These are phyloP conservation scores for Emergomyces pasteurianus DNA, from an alignment of 2,329 filamentous ascomycete genomes.

Conservation along the genomic window DNA sequence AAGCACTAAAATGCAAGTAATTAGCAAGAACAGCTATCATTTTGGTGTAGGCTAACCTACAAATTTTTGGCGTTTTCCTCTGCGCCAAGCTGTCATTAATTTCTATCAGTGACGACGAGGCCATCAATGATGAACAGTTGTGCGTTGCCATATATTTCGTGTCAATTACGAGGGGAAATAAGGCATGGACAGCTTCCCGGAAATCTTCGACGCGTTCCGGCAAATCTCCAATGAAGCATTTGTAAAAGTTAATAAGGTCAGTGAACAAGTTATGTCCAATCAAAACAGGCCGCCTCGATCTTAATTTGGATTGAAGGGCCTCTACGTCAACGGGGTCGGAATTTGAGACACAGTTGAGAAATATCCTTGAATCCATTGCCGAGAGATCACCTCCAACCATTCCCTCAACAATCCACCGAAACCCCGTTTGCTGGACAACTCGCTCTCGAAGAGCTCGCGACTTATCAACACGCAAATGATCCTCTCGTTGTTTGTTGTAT, in stretches of 20 bases:
- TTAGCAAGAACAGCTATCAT: background rate
- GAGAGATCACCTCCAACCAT: conserved; percentile 32
- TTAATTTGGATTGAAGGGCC: conserved; percentile 27
- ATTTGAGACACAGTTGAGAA: conserved; percentile 15
- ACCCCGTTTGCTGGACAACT: conserved; percentile 28
- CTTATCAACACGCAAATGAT: conserved; percentile 18
- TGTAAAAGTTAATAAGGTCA: conserved; percentile 51
- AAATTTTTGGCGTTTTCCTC: conserved; percentile 19
- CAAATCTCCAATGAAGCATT: conserved; percentile 46
- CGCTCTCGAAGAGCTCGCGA: conserved; percentile 16
- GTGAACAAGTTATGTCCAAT: conserved; percentile 54
- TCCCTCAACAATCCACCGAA: conserved; percentile 38
- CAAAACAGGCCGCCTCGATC: conserved; percentile 37
- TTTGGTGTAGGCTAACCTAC: conserved; percentile 13
- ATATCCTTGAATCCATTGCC: conserved; percentile 22
- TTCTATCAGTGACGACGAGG: conserved; percentile 25
- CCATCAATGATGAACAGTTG: conserved; percentile 39
- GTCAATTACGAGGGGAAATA: conserved; percentile 48
- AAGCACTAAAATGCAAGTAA: conserved; percentile 15
- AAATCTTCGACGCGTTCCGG: conserved; percentile 47
- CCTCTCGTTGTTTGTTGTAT: conserved; percentile 26
- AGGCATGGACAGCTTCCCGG: conserved; percentile 35
- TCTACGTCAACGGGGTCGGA: conserved; percentile 11
- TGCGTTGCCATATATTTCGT: conserved; percentile 53
- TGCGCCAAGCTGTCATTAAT: conserved; percentile 17